Base-by-base conservation (phyloP, 345 rosid species). In the Salix caprea region DNA sequence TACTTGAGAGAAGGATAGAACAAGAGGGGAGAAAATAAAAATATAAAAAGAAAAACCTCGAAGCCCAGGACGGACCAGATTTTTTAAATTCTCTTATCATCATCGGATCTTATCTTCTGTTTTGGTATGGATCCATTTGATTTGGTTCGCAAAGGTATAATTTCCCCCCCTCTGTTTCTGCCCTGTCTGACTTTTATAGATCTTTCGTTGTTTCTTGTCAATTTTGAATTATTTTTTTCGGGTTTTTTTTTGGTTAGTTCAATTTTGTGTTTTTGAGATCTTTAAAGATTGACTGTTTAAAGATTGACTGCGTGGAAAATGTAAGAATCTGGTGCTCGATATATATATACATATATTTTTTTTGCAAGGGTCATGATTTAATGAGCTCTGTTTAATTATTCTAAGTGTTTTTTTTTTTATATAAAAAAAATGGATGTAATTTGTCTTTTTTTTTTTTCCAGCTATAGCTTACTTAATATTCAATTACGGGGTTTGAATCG, bases 61-160 rank as follows among this genome's bases (percentile, higher is more conserved):
- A 85, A 77, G 75, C 80, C 81, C 79, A 39, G 65, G 60, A 69
- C 65, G 50, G 16, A 9, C 16, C 16, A 13, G 21, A 58, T 23
- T 58, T n/a, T 24, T 58, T 23, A n/a, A 58, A 23, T 5, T 42
- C n/a, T 32, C 52, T 23, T 3, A 19, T 37, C 72, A 56, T 77
- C 48, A 54, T 71, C 73, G 73, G 68, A 72, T 77, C 74, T 84
- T 52, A 73, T 77, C 76, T 46, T 26, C 18, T 69, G 54, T 80
- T 24, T 82, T 74, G 76, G 76, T 60, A 92, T 92, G 94, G 93
- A 90, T 87, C 91, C 88, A 66, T 88, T 87, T 76, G 79, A 83
- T 88, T 89, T 89, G 84, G 80, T 92, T 81, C 90, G 87, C 36
- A 86, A 89, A 89, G 97, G 94, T 91, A 79, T 79, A 71, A 2